Percentiles rank a stretch among this genome's conserved stretches.
Conservation (phyloP, 148 eudicot genomes). For the Vaccinium darrowii region DNA sequence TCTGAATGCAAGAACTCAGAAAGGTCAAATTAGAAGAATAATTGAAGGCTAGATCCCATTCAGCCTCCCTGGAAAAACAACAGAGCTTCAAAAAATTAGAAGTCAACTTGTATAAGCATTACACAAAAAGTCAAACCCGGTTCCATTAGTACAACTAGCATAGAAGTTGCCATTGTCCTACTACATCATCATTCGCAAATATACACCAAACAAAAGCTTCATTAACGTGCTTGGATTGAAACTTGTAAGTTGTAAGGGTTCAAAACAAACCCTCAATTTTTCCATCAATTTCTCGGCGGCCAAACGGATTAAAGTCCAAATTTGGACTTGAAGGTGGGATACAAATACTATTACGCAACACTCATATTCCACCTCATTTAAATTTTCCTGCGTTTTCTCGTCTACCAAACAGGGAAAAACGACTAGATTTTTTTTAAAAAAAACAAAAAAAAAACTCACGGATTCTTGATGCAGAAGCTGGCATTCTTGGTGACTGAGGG, state of each 20-base stretch:
- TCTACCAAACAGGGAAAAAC: background rate
- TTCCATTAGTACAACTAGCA: background rate
- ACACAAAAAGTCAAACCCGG: background rate
- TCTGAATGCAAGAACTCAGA: constrained; percentile 45
- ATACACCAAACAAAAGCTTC: background rate
- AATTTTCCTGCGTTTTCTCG: background rate
- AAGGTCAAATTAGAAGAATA: constrained; percentile 48
- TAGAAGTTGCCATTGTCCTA: background rate
- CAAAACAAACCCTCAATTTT: too few relatives aligned
- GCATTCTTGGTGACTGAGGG: constrained; percentile 23
- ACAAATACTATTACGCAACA: background rate
- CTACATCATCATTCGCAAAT: background rate
- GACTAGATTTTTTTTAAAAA: too few relatives aligned
- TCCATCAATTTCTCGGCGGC: background rate
- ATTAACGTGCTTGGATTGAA: background rate
- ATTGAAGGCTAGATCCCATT: constrained; percentile 59
- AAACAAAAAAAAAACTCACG: constrained; percentile 19
- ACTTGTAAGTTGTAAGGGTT: too few relatives aligned
- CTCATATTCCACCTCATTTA: background rate
- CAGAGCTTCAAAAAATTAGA: background rate
- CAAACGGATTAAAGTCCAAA: background rate
- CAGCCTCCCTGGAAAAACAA: constrained; percentile 36
- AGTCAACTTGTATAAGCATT: background rate
- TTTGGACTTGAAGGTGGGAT: background rate
- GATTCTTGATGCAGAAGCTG: constrained; percentile 42